Evolutionary conservation across 257 asterid genomes (phyloP).

Genomic region (Cynanchum wilfordii): DNA sequence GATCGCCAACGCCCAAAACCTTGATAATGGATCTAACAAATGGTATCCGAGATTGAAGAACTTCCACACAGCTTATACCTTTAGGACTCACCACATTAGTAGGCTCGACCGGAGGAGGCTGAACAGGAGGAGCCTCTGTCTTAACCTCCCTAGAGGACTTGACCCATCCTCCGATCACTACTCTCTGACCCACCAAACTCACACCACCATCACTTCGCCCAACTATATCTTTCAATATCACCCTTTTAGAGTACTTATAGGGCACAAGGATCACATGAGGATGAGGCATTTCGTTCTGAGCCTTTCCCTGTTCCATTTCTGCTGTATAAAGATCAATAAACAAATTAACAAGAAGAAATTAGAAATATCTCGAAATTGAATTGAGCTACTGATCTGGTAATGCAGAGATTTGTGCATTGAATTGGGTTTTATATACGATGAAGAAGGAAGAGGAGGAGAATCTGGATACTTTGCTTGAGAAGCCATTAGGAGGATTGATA

Average conservation of each 20-base stretch:
- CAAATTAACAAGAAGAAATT: background rate
- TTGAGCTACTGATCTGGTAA: background rate
- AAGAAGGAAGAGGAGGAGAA: slow-evolving; percentile 9
- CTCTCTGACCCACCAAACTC: slow-evolving; percentile 51
- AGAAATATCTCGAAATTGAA: background rate
- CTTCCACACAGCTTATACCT: slow-evolving; percentile 58
- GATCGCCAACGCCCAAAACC: slow-evolving; percentile 56
- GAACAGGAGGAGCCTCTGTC: slow-evolving; percentile 34
- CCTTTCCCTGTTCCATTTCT: slow-evolving; percentile 49
- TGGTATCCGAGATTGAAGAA: slow-evolving; percentile 54
- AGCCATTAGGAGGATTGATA: slow-evolving; percentile 30
- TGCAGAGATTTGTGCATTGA: slow-evolving; percentile 18
- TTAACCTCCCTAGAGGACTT: slow-evolving; percentile 65
- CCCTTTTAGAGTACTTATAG: slow-evolving; percentile 53
- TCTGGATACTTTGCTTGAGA: slow-evolving; percentile 52
- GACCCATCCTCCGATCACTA: slow-evolving; percentile 89
- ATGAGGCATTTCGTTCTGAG: slow-evolving; percentile 27
- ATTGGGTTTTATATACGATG: slow-evolving; percentile 21
- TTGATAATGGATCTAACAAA: slow-evolving; percentile 49
- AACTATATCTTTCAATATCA: slow-evolving; percentile 45
- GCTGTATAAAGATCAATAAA: background rate
- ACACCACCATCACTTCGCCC: slow-evolving; percentile 49
- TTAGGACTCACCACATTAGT: slow-evolving; percentile 27
- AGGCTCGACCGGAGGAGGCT: slow-evolving; percentile 6
- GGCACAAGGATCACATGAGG: slow-evolving; percentile 21